Conservation (phyloP, 78 protist species). For the Isochrysis galbana region DNA sequence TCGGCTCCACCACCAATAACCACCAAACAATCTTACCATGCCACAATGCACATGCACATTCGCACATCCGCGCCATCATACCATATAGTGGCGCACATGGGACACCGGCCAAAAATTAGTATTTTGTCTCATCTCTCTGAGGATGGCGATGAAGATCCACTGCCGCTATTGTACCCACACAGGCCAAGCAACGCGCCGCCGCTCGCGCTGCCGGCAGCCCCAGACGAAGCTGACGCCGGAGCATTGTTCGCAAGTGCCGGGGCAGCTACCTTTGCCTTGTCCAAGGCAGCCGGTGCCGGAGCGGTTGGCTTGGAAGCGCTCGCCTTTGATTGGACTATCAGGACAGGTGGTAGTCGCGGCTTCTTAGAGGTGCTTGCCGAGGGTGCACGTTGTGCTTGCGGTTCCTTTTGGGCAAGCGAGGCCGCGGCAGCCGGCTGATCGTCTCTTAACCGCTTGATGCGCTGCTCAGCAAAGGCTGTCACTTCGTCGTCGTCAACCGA, state of each 20-base stretch:
- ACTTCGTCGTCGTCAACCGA: neutral
- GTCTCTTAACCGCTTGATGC: neutral
- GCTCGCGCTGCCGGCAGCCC: neutral
- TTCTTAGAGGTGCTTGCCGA: neutral
- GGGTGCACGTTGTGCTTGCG: neutral
- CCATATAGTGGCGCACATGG: too few relatives aligned
- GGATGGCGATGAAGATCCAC: neutral
- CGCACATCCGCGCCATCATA: too few relatives aligned
- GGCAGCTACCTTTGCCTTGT: neutral
- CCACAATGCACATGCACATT: too few relatives aligned
- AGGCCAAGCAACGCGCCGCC: neutral
- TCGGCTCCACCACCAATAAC: too few relatives aligned
- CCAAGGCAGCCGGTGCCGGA: neutral
- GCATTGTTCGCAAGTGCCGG: neutral
- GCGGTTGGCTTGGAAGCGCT: neutral
- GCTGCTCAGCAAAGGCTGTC: neutral
- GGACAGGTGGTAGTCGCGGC: neutral
- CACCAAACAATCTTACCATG: too few relatives aligned
- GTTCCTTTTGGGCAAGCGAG: neutral
- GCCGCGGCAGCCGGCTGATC: neutral
- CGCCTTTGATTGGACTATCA: neutral
- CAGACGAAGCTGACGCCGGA: neutral
- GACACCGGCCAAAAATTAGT: too few relatives aligned
- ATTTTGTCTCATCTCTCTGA: too few relatives aligned
- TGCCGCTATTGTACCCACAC: neutral